Evolutionary conservation across 2,329 filamentous ascomycete genomes (phyloP), one percentile per base, ranked within the genome.

Genomic region (Tympanopsis confertula): DNA sequence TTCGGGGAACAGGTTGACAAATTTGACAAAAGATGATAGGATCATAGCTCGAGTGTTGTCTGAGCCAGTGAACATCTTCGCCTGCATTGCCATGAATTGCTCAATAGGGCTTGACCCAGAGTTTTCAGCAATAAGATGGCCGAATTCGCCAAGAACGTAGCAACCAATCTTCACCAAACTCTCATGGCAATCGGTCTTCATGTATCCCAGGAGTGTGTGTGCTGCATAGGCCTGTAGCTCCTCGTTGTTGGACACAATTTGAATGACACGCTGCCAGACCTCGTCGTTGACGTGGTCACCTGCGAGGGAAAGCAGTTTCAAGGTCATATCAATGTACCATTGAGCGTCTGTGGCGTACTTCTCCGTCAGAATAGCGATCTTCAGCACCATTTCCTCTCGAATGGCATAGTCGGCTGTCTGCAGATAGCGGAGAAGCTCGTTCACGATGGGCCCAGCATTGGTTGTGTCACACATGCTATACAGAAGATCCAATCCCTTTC

Each of bases 381-480:
- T 98, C 44, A 98, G 69, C 4, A 96, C 91, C 91, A 98, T 98
- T 59, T 98, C 91, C 63, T 98, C 93, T 45, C 93, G 78, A 50
- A 98, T 95, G 4, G 89, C 89, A 58, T 94, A 98, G 58, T 98
- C 91, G 35, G 91, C 91, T 39, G 86, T 94, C 53, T 95, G 89
- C 7, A 98, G 73, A 58, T 95, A 96, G 47, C 88, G 86, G 38
- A 98, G 65, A 37, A 98, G 77, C 62, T 98, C 91, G 42, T 84
- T 82, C 26, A 98, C 91, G 47, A 98, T 94, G 7, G 86, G 80
- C 45, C 85, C 83, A 5, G 91, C 87, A 58, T 98, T 98, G n/a
- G 81, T 81, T 20, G 84, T 75, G 59, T 98, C 91, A 57, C 93
- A 98, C 91, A 98, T 98, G 75, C 91, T 98, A 73, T 98, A 98